Evolutionary conservation across 306 rosid species (phyloP), one percentile per base, ranked within the genome.

Genomic region (Nissolia schottii): DNA sequence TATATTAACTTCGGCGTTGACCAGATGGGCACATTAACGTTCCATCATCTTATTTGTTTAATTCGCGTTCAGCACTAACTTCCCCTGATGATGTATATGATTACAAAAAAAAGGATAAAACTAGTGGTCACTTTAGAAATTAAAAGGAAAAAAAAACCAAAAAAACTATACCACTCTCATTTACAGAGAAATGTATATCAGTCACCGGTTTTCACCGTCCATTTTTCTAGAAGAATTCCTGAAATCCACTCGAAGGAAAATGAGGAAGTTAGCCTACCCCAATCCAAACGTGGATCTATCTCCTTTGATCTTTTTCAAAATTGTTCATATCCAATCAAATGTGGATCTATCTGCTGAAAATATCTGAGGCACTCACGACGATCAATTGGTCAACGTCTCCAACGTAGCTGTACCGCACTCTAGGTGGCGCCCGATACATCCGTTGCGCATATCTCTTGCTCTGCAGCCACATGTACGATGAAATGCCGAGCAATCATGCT

Each of bases 341-440:
- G 64, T 25, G 55, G 54, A 65, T 57, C 29, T 64, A 59, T 74
- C 64, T 54, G 71, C 79, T 10, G 63, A 72, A 63, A 67, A 53
- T 64, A 25, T 11, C 45, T 3, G 68, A 56, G 59, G 71, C 66
- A 46, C 55, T 67, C 73, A 60, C 70, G 56, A 43, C 25, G 41
- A 28, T 32, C 73, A 66, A 57, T 40, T 9, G 41, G 79, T 65
- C 83, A 79, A 72, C 49, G 55, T 77, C 59, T 84, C 82, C 74
- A 64, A 74, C 23, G 67, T 35, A 84, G 89, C 84, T 85, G 88
- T 83, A 69, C 37, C 82, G 76, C 93, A 86, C 84, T 84, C 54
- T 18, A 72, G 67, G 37, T 27, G 38, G 58, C 67, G 70, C 58
- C 13, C 32, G 18, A 46, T 68, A 67, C 65, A 71, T 16, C 45